Base-by-base conservation (phyloP, 2,329 filamentous ascomycete species). In the Pyricularia sp. region DNA sequence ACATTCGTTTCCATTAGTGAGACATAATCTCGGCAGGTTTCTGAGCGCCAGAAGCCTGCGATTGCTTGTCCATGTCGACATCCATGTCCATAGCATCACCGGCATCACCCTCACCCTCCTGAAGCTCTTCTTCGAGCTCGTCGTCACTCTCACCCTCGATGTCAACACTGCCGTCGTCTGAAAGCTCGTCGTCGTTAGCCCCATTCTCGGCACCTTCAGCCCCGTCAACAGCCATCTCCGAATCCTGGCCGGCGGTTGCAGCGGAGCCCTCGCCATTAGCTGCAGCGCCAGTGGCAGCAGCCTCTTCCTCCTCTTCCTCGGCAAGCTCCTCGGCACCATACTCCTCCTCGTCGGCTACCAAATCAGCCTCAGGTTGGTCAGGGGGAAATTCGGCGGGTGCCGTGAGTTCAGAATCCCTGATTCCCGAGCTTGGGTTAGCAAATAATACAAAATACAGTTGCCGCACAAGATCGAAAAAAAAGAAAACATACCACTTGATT, bases 311-410 rank as follows among this genome's bases (percentile, higher is more conserved):
- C n/a, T 84, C 85, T 64, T 87, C 87, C 64, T 88, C 88, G 62
- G 91, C 91, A 19, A 85, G 86, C 75, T 96, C 93, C 65, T 97
- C 94, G 26, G 90, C 91, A 68, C 93, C 94, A 73, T 99, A 99
- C 70, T 89, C 85, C 30, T 90, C 88, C 70, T 96, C 94, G 70
- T 97, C 93, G 59, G 89, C 89, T 63, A 85, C 83, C 60, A 88
- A 83, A 73, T 99, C 96, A 64, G 93, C 94, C 75, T 99, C 94
- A 57, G 94, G 94, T 78, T 99, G 94, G 75, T 99, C 94, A 67
- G 94, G 96, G 33, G 94, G 94, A 76, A 91, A 99, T 78, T 99
- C 93, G 68, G 94, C 88, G 2, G 94, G 94, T 33, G 94, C 94
- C 74, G 92, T 94, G 69, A 93, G 93, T 73, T 99, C 94, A n/a